phyloP scores from a whole-genome alignment of 75 land plant species.

The Pinus taeda region DNA sequence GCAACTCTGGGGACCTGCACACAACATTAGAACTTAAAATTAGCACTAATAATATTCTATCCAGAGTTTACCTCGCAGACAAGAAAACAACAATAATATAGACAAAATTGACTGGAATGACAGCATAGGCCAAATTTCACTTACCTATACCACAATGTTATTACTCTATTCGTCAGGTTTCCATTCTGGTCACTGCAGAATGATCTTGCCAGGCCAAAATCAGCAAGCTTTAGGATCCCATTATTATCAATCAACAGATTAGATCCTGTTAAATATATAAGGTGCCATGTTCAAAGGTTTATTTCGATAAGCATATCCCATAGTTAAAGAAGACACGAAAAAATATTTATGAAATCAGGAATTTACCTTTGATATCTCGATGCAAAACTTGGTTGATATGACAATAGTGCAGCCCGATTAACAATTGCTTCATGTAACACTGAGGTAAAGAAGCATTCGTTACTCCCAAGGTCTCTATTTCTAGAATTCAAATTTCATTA shows the following conservation, averaged over 20 bases:
- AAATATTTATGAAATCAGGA: neutral
- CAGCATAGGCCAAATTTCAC: neutral
- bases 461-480: neutral
- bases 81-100: neutral
- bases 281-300: neutral
- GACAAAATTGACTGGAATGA: neutral
- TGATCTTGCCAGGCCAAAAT: conserved; percentile 96
- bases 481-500: neutral
- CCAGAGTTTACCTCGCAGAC: neutral
- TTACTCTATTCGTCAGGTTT: conserved; percentile 85
- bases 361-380: conserved; percentile 91
- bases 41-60: neutral
- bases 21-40: conserved; percentile 9
- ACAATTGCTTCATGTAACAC: conserved; percentile 96
- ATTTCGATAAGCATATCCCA: neutral
- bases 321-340: neutral
- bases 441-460: conserved; percentile 13
- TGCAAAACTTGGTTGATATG: conserved; percentile 98
- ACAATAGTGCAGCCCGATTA: conserved; percentile 96
- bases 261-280: conserved; percentile 32
- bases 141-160: conserved; percentile 98
- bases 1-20: conserved; percentile 89
- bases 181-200: conserved; percentile 78
- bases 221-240: conserved; percentile 94
- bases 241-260: conserved; percentile 95